A percentile compares a stretch with the other conserved stretches of the same genome.
These are phyloP conservation scores for Ceratocystis huliohia DNA, from an alignment of 2,329 filamentous ascomycete species.

Conservation along the genomic window DNA sequence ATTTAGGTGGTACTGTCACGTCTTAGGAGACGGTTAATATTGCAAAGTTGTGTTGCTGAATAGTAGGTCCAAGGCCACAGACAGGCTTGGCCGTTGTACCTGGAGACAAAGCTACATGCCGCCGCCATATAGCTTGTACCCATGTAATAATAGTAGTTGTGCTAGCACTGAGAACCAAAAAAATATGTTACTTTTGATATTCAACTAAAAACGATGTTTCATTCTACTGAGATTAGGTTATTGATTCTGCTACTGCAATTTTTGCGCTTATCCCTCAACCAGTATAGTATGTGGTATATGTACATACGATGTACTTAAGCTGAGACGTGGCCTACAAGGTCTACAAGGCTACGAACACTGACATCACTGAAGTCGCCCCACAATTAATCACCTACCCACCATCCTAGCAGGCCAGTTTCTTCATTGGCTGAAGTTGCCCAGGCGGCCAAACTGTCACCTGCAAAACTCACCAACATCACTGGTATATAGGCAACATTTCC, in stretches of 20 bases:
- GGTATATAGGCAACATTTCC: neutral
- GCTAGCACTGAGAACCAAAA: too few relatives aligned
- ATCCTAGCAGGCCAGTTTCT: neutral
- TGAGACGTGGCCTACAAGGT: conserved; percentile 17
- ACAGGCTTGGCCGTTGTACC: neutral
- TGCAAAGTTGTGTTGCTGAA: too few relatives aligned
- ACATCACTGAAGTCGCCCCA: conserved; percentile 7
- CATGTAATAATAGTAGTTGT: neutral
- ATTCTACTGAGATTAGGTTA: too few relatives aligned
- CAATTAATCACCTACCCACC: neutral
- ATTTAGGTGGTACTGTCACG: too few relatives aligned
- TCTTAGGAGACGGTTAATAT: too few relatives aligned
- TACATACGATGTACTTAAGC: neutral
- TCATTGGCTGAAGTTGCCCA: neutral
- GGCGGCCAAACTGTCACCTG: neutral
- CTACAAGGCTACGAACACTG: neutral
- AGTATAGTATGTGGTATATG: neutral
- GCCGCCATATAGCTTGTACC: neutral
- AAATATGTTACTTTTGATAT: too few relatives aligned
- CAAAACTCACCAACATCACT: neutral
- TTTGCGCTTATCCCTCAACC: neutral
- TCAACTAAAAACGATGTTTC: too few relatives aligned
- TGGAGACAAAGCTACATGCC: neutral
- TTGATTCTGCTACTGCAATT: too few relatives aligned
- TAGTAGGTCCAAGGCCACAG: too few relatives aligned